phyloP scores from a whole-genome alignment of 106 monocot species.

The Narthecium ossifragum region DNA sequence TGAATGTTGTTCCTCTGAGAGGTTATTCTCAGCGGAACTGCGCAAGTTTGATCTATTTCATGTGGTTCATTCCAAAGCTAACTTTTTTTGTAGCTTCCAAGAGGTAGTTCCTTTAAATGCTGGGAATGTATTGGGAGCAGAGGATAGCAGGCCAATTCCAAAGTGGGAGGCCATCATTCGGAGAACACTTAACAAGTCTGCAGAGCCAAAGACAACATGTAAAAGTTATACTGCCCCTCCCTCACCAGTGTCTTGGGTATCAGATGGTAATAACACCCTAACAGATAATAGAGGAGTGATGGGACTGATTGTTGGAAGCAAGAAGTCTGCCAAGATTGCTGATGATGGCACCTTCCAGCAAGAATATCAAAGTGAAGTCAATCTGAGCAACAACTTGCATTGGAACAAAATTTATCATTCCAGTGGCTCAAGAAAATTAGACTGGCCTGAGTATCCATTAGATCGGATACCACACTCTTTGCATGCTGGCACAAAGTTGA shows the following conservation, averaged over 20 bases:
- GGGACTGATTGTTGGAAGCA: not conserved
- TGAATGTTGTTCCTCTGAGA: no score
- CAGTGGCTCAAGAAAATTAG: slow-evolving; percentile 16
- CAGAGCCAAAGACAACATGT: slow-evolving; percentile 13
- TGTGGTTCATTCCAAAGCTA: no score
- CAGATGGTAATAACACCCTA: slow-evolving; percentile 5
- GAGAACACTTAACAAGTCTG: slow-evolving; percentile 41
- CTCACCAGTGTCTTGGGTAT: slow-evolving; percentile 17
- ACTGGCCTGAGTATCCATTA: slow-evolving; percentile 71
- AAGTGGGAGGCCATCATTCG: slow-evolving; percentile 69
- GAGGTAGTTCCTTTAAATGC: slow-evolving; percentile 70
- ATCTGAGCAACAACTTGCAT: not conserved
- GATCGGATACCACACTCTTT: slow-evolving; percentile 18
- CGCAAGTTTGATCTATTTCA: no score
- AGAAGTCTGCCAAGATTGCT: not conserved
- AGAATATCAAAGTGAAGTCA: not conserved
- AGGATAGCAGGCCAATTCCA: slow-evolving; percentile 51
- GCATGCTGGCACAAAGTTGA: slow-evolving; percentile 20
- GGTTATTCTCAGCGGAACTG: no score
- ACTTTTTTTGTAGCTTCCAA: slow-evolving; percentile 37
- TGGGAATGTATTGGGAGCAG: slow-evolving; percentile 66
- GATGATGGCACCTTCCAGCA: not conserved
- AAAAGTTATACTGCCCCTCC: slow-evolving; percentile 54
- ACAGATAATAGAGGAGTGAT: not conserved
- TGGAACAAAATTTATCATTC: not conserved